These are phyloP conservation scores for Kodamaea laetipori DNA, from an alignment of 805 yeast species.

Conservation along the genomic window DNA sequence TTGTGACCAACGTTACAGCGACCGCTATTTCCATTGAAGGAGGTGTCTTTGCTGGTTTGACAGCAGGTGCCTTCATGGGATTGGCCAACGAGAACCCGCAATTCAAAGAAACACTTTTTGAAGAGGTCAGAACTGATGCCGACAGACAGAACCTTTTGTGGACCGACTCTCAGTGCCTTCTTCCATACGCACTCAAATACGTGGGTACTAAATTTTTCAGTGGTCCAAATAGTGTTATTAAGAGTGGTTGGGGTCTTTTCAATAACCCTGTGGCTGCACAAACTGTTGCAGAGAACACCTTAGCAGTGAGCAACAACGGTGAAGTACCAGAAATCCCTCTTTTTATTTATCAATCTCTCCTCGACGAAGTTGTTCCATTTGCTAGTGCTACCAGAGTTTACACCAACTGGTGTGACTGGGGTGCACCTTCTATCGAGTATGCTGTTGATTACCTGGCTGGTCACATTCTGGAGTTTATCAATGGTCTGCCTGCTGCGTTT, in stretches of 20 bases:
- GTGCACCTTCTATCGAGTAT: slow-evolving; percentile 16
- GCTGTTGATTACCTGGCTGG: slow-evolving; percentile 13
- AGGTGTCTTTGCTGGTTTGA: slow-evolving; percentile 31
- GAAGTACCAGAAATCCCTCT: slow-evolving; percentile 16
- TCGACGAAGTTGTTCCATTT: slow-evolving; percentile 17
- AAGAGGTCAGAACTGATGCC: not conserved
- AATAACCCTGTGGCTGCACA: slow-evolving; percentile 14
- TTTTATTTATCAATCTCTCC: slow-evolving; percentile 15
- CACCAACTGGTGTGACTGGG: slow-evolving; percentile 16
- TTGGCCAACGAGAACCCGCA: slow-evolving; percentile 34
- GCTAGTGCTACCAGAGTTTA: slow-evolving; percentile 11
- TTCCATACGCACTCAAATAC: slow-evolving; percentile 3
- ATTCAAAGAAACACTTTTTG: slow-evolving; percentile 10
- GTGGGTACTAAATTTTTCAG: slow-evolving; percentile 13
- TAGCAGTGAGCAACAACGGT: slow-evolving; percentile 18
- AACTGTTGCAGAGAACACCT: slow-evolving; percentile 24
- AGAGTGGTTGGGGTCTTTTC: slow-evolving; percentile 21
- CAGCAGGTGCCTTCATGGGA: slow-evolving; percentile 33
- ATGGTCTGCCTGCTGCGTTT: slow-evolving; percentile 21
- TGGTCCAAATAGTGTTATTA: slow-evolving; percentile 17
- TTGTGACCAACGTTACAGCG: slow-evolving; percentile 36
- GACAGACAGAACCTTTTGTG: not conserved
- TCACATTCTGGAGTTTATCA: slow-evolving; percentile 19
- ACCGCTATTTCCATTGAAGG: slow-evolving; percentile 29
- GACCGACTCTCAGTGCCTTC: slow-evolving; percentile 9